These are phyloP conservation scores for Neckera pumila DNA, from an alignment of 225 moss, liverwort and hornwort species.

Conservation along the genomic window DNA sequence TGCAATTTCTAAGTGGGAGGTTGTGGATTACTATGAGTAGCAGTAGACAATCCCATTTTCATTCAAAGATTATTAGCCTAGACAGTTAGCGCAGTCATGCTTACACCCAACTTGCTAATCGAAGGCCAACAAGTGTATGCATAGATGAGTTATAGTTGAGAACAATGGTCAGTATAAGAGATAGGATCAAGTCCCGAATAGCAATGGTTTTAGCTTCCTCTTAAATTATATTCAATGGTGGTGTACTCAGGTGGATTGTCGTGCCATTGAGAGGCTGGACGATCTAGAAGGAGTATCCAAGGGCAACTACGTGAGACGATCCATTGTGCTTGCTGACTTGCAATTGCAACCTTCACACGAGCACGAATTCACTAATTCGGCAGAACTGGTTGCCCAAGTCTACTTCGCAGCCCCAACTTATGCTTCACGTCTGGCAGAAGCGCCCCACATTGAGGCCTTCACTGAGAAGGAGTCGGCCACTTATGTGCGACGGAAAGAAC, in stretches of 20 bases:
- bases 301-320: slow-evolving; percentile 62
- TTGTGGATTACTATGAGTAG: neutral
- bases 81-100: neutral
- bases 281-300: slow-evolving; percentile 75
- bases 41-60: neutral
- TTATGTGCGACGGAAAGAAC: slow-evolving; percentile 63
- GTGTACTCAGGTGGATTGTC: slow-evolving; percentile 33
- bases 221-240: neutral
- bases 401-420: slow-evolving; percentile 69
- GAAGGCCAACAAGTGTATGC: neutral
- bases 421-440: slow-evolving; percentile 37
- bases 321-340: slow-evolving; percentile 49
- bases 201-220: neutral
- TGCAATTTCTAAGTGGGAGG: neutral
- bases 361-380: neutral
- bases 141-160: neutral
- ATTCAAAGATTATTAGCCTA: neutral
- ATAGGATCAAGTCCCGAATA: neutral
- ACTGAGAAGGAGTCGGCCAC: slow-evolving; percentile 71
- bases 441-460: slow-evolving; percentile 73
- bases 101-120: neutral
- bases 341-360: slow-evolving; percentile 25
- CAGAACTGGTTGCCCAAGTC: slow-evolving; percentile 53
- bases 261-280: slow-evolving; percentile 50
- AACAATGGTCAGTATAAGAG: neutral